Base-by-base conservation (phyloP, 495 filamentous ascomycete species). In the Cryomyces minteri region DNA sequence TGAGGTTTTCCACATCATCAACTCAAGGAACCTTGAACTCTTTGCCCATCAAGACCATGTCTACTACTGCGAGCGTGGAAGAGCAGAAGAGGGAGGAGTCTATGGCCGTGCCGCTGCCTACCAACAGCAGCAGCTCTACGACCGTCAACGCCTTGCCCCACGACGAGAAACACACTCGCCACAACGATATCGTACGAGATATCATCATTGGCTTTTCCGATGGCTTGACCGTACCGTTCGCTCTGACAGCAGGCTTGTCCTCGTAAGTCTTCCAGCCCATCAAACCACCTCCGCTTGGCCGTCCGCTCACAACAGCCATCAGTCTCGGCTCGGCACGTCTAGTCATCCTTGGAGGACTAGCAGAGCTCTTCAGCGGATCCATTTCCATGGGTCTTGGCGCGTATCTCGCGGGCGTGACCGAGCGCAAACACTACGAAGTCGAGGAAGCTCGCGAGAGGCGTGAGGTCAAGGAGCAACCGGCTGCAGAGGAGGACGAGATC, bases 311-410 rank as follows among this genome's bases (percentile, higher is more conserved):
- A 1, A 25, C 18, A 25, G 18, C 18, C 18, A 25, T 25, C 18
- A 25, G 18, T 25, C 48, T 79, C 30, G 74, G 74, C 39, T 65
- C 71, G 41, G 71, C 73, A 1, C 67, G 68, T 47, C 69, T 80
- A n/a, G 79, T 82, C 49, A 71, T 83, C 46, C 71, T 76, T 48
- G 79, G 74, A 11, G 79, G 79, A 4, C 65, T 80, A 33, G 79
- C 79, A 2, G 79, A 83, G 59, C 67, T 82, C 25, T 71, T 77
- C 49, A 72, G 71, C 9, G 77, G 79, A 32, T 69, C 73, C 29
- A 79, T 83, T 48, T 78, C 73, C 12, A 82, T 83, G 79, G 79
- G 79, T 4, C 66, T 83, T 5, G 72, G 79, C 28, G 79, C 76
- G 29, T 83, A 73, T 48, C 46, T 76, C 5, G 67, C 66, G 6